Evolutionary conservation across 2,329 filamentous ascomycete species (phyloP), one percentile per base, ranked within the genome.

Genomic region (Xylaria sp.): DNA sequence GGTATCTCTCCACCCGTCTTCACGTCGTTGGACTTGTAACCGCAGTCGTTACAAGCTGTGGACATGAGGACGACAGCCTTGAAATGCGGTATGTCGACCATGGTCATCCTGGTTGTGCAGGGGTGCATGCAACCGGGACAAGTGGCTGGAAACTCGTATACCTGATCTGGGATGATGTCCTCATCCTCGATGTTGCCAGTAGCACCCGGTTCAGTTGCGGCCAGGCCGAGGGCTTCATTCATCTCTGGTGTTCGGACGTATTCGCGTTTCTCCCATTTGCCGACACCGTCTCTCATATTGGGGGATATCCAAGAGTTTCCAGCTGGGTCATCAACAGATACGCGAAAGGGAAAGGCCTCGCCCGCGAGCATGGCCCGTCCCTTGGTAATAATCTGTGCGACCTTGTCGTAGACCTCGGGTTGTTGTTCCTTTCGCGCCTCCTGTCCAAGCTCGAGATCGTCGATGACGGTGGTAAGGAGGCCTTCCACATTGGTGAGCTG

Each of bases 261-360:
- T 77, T 98, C 93, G 70, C 89, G 88, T 80, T 95, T 94, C 73
- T 90, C 89, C 89, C 94, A 98, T 82, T 98, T 98, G 74, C 92
- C 92, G n/a, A 91, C 88, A 56, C 89, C 88, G 74, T 93, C 91
- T 72, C 90, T 91, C 70, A 93, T 88, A 73, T 94, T 92, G 15
- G 96, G 96, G 57, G 97, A 92, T 76, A 99, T 97, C 87, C 94
- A 98, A 1, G 94, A 97, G 85, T 99, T 99, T 64, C 96, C 96
- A 0, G 94, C 92, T 2, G 93, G 92, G 79, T 99, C 96, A 79
- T 99, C 94, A 57, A 98, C 85, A 50, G 89, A 91, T 58, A 99
- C 82, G 60, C 93, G 92, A 86, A 99, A 98, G 28, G 96, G 96
- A 78, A 97, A 94, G 7, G 87, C 86, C 34, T 91, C 86, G 59